phyloP scores from a whole-genome alignment of 495 filamentous ascomycete genomes.

The Trichoderma parareesei region DNA sequence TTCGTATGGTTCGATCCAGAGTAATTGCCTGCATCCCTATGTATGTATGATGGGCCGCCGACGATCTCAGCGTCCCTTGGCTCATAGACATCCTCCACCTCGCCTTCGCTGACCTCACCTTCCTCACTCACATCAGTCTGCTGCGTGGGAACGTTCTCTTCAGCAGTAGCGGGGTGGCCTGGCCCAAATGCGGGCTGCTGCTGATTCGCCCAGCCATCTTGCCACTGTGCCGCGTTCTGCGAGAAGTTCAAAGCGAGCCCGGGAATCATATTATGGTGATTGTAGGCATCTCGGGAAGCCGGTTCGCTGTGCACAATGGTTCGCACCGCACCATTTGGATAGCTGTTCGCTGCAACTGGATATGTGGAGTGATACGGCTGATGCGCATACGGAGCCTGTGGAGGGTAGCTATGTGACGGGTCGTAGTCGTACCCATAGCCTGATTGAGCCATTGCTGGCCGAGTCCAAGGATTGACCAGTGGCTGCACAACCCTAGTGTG shows the following conservation, averaged over 20 bases:
- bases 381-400: conserved; percentile 3
- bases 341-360: not conserved
- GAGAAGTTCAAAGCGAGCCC: conserved; percentile 6
- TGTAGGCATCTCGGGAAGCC: not conserved
- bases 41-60: not conserved
- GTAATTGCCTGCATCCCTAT: not conserved
- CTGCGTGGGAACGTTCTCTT: not conserved
- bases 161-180: not conserved
- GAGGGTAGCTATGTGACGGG: not conserved
- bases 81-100: conserved; percentile 43
- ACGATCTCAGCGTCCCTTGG: conserved; percentile 18
- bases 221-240: conserved; percentile 3
- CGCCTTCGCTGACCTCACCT: conserved; percentile 65
- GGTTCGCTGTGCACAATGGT: not conserved
- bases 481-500: not conserved
- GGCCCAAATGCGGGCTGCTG: not conserved
- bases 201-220: not conserved
- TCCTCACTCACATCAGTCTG: conserved; percentile 46
- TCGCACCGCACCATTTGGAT: not conserved
- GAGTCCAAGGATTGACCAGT: not conserved
- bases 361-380: not conserved
- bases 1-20: not conserved
- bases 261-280: conserved; percentile 10
- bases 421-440: conserved; percentile 11
- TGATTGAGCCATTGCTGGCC: conserved; percentile 8